phyloP scores from a whole-genome alignment of 208 protist genomes.

The Acanthamoeba castellanii region DNA sequence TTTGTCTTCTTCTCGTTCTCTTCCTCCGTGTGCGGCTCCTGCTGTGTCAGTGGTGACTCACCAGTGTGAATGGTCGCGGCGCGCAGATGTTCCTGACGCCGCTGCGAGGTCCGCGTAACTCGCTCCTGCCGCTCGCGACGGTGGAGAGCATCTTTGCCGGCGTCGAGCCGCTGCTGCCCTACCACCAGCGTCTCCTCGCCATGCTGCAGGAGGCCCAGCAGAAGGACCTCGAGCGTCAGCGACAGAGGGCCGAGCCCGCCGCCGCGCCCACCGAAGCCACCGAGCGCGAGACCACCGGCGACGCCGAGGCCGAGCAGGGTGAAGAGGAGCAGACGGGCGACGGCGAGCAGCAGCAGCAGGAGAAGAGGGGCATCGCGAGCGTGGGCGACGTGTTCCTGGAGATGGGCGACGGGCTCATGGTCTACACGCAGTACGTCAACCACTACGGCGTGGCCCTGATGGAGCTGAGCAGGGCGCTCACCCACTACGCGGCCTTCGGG shows the following conservation, averaged over 20 bases:
- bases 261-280: background rate
- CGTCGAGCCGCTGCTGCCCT: conserved; percentile 49
- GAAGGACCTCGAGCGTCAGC: conserved; percentile 20
- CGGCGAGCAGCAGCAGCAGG: background rate
- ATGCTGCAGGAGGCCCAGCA: conserved; percentile 32
- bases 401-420: conserved; percentile 71
- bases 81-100: conserved; percentile 52
- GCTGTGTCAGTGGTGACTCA: background rate
- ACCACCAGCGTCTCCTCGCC: conserved; percentile 52
- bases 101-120: conserved; percentile 1
- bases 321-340: background rate
- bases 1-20: background rate
- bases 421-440: conserved; percentile 69
- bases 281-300: background rate
- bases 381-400: conserved; percentile 65
- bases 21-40: background rate
- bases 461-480: conserved; percentile 37
- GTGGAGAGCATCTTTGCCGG: conserved; percentile 66
- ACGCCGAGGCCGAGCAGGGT: background rate
- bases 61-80: background rate
- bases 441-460: conserved; percentile 22
- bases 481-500: background rate
- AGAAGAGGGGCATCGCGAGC: background rate
- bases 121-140: background rate
- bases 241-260: background rate